Conservation (phyloP, 1,284 basidiomycete genomes). For the Malassezia vespertilionis region DNA sequence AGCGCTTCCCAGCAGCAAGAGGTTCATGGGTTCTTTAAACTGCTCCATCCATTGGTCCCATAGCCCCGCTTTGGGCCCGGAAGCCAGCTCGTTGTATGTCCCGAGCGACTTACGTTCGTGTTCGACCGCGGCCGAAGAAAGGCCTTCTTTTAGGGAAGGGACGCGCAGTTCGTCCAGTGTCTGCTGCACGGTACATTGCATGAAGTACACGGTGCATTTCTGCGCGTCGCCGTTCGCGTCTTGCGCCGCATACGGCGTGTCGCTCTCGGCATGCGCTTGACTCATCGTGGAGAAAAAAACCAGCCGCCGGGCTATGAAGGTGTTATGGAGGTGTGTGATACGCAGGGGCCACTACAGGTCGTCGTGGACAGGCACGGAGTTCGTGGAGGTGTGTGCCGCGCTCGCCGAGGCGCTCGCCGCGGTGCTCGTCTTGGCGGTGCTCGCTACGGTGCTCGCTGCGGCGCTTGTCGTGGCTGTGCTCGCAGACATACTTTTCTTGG, state of each 20-base stretch:
- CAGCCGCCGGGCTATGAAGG: neutral
- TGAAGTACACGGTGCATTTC: conserved; percentile 18
- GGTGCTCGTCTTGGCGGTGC: neutral
- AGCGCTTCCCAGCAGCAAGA: conserved; percentile 77
- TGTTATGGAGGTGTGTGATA: conserved; percentile 5
- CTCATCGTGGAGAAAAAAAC: too few species aligned
- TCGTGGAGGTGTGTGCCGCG: conserved; percentile 8
- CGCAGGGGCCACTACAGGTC: conserved; percentile 10
- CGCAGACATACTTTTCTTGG: conserved; percentile 16
- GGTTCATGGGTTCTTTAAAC: conserved; percentile 84
- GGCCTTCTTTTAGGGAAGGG: conserved; percentile 25
- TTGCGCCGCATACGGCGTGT: conserved; percentile 3
- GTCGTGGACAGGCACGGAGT: conserved; percentile 10
- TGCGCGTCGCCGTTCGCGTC: neutral
- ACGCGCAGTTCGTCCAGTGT: conserved; percentile 22
- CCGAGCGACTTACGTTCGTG: conserved; percentile 21
- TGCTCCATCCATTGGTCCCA: conserved; percentile 79
- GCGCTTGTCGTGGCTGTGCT: neutral
- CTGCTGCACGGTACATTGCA: conserved; percentile 22
- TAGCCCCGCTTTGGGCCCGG: conserved; percentile 67
- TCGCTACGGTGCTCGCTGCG: neutral
- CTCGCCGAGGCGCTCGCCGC: neutral
- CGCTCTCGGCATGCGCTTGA: conserved; percentile 4
- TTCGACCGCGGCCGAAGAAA: conserved; percentile 20
- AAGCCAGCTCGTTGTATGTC: conserved; percentile 70